A percentile compares a stretch with the other conserved stretches of the same genome.
phyloP scores from a whole-genome alignment of 106 monocot genomes.

The Xerophyta viscosa region DNA sequence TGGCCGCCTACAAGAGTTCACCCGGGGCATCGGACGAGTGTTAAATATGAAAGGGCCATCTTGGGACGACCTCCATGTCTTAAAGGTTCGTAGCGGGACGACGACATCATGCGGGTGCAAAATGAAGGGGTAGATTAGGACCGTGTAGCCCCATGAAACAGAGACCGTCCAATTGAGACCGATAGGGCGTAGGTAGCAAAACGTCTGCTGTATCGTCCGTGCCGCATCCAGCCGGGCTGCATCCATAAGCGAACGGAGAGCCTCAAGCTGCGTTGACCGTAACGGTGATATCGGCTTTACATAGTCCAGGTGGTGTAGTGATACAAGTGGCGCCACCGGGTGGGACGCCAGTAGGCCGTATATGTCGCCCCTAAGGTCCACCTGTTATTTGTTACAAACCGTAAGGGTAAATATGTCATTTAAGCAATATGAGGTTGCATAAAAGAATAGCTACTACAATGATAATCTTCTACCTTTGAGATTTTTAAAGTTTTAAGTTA shows the following conservation, averaged over 20 bases:
- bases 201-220: slow-evolving; percentile 50
- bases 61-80: slow-evolving; percentile 43
- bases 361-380: slow-evolving; percentile 57
- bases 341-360: slow-evolving; percentile 87
- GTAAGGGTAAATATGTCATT: too few relatives aligned
- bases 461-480: too few relatives aligned
- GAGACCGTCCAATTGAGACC: slow-evolving; percentile 57
- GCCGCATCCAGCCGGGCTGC: slow-evolving; percentile 49
- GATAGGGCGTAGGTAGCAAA: slow-evolving; percentile 47
- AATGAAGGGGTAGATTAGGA: slow-evolving; percentile 48
- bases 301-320: slow-evolving; percentile 75
- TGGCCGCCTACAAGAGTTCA: slow-evolving; percentile 32
- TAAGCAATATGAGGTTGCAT: too few relatives aligned
- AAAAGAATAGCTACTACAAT: too few relatives aligned
- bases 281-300: slow-evolving; percentile 38
- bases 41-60: slow-evolving; percentile 79
- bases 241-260: slow-evolving; percentile 23
- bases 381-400: too few relatives aligned
- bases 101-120: slow-evolving; percentile 29
- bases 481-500: too few relatives aligned
- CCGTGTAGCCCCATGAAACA: slow-evolving; percentile 86
- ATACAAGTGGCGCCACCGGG: slow-evolving; percentile 70
- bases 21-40: slow-evolving; percentile 22
- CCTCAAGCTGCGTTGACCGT: slow-evolving; percentile 22
- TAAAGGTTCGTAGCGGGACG: slow-evolving; percentile 50